Conservation (phyloP, 2,329 filamentous ascomycete genomes). For the Xylaria sp. region DNA sequence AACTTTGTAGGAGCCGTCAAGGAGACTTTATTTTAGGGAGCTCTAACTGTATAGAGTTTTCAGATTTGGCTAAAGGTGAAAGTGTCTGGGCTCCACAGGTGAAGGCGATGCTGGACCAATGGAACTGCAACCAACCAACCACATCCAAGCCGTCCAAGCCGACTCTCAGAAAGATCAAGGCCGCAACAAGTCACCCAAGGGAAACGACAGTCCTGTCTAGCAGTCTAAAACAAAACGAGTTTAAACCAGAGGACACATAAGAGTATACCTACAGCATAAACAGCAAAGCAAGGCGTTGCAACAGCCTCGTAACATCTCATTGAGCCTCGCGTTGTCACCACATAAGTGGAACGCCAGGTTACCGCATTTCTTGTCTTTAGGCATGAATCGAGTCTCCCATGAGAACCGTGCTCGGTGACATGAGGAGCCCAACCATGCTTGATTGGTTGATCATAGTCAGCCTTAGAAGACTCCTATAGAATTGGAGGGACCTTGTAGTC, state of each 20-base stretch:
- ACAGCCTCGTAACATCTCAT: slow-evolving; percentile 57
- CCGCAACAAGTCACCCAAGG: not conserved
- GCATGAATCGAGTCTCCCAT: not conserved
- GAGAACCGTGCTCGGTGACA: not conserved
- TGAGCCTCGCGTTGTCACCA: slow-evolving; percentile 44
- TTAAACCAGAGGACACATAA: not conserved
- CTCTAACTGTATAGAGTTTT: slow-evolving; percentile 80
- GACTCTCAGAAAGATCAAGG: slow-evolving; percentile 14
- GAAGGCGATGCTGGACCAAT: slow-evolving; percentile 59
- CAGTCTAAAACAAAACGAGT: not conserved
- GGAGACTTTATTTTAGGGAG: slow-evolving; percentile 79
- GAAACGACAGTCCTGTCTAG: not conserved
- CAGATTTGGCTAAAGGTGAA: slow-evolving; percentile 80
- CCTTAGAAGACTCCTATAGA: not conserved
- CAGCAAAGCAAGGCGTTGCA: not conserved
- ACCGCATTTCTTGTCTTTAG: not conserved
- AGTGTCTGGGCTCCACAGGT: slow-evolving; percentile 85
- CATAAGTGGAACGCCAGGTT: slow-evolving; percentile 12
- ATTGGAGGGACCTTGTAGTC: slow-evolving; percentile 24
- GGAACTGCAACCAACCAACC: slow-evolving; percentile 49
- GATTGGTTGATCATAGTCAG: not conserved
- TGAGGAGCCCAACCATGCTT: not conserved
- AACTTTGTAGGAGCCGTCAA: slow-evolving; percentile 83
- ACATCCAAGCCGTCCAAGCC: slow-evolving; percentile 32
- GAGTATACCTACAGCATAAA: not conserved